Conservation (phyloP, 139 green algal genomes). For the Tetraselmis striata region DNA sequence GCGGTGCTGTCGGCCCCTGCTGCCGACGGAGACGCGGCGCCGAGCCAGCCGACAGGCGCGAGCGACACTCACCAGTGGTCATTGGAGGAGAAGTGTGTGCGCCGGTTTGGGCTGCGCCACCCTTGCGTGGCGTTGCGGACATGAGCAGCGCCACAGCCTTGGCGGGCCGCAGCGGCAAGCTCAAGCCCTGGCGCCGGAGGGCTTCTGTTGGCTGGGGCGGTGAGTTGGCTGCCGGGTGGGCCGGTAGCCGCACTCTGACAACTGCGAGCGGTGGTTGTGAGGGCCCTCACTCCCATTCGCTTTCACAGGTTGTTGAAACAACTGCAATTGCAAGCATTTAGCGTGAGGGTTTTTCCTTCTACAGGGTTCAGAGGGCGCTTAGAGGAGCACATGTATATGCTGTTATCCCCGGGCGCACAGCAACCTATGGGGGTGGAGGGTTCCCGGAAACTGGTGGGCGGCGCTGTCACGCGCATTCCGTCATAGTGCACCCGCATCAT, state of each 20-base stretch:
- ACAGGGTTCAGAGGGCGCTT: neutral
- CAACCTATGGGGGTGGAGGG: too few species aligned
- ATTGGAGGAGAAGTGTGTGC: neutral
- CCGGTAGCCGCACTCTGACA: neutral
- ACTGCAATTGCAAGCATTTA: neutral
- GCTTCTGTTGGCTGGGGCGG: neutral
- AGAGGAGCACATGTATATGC: too few species aligned
- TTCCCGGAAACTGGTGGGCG: too few species aligned
- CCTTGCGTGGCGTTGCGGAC: neutral
- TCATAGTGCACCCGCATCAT: neutral
- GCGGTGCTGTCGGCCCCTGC: too few species aligned
- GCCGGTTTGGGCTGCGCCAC: neutral
- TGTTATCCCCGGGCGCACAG: too few species aligned
- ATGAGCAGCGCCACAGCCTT: neutral
- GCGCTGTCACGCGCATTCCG: too few species aligned
- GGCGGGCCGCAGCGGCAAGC: too few species aligned
- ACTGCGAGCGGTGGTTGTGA: too few species aligned
- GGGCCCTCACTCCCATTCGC: too few species aligned
- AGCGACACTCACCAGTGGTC: neutral
- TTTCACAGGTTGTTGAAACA: too few species aligned
- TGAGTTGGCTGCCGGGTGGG: neutral
- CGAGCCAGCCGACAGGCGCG: neutral
- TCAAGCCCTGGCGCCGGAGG: too few species aligned
- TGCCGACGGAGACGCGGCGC: neutral
- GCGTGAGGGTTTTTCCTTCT: neutral